A percentile compares a stretch with the other conserved stretches of the same genome.
phyloP scores from a whole-genome alignment of 2,329 filamentous ascomycete genomes.

The Hypoxylon sp. region DNA sequence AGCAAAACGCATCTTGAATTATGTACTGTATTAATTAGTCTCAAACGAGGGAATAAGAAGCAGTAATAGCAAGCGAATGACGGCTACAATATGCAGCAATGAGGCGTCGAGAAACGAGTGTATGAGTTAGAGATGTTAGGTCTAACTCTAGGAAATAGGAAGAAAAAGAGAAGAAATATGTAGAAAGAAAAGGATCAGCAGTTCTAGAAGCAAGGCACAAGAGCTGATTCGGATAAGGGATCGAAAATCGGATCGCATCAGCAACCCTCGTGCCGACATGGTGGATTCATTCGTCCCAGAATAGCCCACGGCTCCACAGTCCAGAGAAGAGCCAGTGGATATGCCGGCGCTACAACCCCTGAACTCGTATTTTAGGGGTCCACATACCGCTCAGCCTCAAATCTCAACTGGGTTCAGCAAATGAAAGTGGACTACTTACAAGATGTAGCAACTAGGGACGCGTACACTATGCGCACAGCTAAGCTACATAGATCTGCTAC shows the following conservation, averaged over 20 bases:
- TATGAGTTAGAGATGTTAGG: conserved; percentile 28
- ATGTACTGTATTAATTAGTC: conserved; percentile 37
- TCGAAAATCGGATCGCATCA: conserved; percentile 46
- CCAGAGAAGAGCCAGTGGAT: conserved; percentile 21
- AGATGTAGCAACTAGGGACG: conserved; percentile 27
- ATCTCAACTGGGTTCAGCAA: conserved; percentile 26
- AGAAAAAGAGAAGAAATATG: conserved; percentile 21
- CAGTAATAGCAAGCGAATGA: conserved; percentile 33
- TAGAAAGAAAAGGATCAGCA: conserved; percentile 40
- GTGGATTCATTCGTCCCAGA: conserved; percentile 37
- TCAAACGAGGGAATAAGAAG: conserved; percentile 21
- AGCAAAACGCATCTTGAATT: conserved; percentile 52
- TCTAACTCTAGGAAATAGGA: conserved; percentile 18
- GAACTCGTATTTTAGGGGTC: conserved; percentile 39
- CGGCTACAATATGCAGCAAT: conserved; percentile 37
- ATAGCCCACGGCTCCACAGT: conserved; percentile 29
- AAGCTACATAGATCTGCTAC: background rate
- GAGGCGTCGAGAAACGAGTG: conserved; percentile 32
- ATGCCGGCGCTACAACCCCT: conserved; percentile 40
- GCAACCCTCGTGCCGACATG: conserved; percentile 28
- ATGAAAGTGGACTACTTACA: conserved; percentile 22
- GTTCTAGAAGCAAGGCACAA: conserved; percentile 43
- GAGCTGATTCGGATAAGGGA: conserved; percentile 40
- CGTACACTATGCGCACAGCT: conserved; percentile 6
- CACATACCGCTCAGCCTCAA: conserved; percentile 45